A percentile compares a stretch with the other conserved stretches of the same genome.
Conservation (phyloP, 345 rosid genomes). For the Bretschneidera sinensis region DNA sequence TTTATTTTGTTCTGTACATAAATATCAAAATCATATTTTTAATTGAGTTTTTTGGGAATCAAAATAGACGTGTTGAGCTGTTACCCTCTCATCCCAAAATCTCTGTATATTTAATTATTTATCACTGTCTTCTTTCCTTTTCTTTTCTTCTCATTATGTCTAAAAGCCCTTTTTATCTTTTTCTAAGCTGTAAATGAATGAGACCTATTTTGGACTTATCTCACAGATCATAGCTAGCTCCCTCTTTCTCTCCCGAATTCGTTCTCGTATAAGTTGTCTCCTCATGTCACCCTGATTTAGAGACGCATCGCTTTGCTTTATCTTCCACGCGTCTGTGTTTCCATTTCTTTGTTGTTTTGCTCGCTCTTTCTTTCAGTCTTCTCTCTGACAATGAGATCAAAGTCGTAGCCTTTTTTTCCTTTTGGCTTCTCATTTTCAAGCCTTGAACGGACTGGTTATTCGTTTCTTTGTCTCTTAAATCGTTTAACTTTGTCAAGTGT, state of each 20-base stretch:
- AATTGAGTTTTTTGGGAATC: neutral
- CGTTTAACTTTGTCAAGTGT: neutral
- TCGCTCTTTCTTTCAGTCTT: neutral
- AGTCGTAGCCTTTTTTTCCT: constrained; percentile 22
- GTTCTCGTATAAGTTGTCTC: too few species aligned
- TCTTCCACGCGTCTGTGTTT: constrained; percentile 37
- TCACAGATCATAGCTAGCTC: too few species aligned
- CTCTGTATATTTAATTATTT: too few species aligned
- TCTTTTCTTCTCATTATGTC: constrained; percentile 5
- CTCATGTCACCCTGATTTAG: too few species aligned
- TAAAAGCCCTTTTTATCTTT: neutral
- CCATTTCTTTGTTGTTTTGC: neutral
- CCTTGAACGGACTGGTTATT: constrained; percentile 1
- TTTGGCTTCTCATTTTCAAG: neutral
- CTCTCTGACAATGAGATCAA: constrained; percentile 42
- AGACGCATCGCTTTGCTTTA: constrained; percentile 12
- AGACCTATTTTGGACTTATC: too few species aligned
- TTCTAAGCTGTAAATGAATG: constrained; percentile 40
- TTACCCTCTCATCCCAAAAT: constrained; percentile 28
- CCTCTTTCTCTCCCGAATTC: too few species aligned
- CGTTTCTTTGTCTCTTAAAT: too few species aligned
- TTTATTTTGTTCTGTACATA: too few species aligned
- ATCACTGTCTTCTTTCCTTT: constrained; percentile 12
- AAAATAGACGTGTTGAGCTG: constrained; percentile 73
- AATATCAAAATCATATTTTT: too few species aligned